Evolutionary conservation across 2,329 filamentous ascomycete genomes (phyloP).

Genomic region (Trichoderma harzianum): DNA sequence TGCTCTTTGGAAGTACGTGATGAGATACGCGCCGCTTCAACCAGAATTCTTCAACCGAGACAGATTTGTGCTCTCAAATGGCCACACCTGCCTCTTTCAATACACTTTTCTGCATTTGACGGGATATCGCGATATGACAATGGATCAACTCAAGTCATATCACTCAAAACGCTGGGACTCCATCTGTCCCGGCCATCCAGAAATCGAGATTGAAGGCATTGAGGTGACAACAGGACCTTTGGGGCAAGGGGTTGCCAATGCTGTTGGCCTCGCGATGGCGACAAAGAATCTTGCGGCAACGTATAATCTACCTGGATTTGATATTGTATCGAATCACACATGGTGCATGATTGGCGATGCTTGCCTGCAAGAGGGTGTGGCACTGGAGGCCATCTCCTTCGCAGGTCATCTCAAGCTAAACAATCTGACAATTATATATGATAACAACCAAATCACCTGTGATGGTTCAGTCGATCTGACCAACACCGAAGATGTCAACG

Average conservation of each 20-base stretch:
- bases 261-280: conserved; percentile 57
- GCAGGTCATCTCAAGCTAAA: conserved; percentile 54
- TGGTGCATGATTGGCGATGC: conserved; percentile 59
- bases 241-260: conserved; percentile 59
- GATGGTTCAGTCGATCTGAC: conserved; percentile 51
- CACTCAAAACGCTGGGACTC: conserved; percentile 40
- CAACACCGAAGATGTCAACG: conserved; percentile 56
- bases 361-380: conserved; percentile 57
- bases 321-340: conserved; percentile 49
- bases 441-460: conserved; percentile 60
- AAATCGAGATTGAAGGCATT: conserved; percentile 55
- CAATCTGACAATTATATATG: conserved; percentile 57
- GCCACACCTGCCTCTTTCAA: conserved; percentile 53
- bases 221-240: conserved; percentile 59
- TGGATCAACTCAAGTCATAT: conserved; percentile 56
- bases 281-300: conserved; percentile 52
- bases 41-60: conserved; percentile 59
- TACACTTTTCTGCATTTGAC: conserved; percentile 52
- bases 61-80: conserved; percentile 61
- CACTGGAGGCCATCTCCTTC: conserved; percentile 53
- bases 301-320: conserved; percentile 49
- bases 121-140: conserved; percentile 53
- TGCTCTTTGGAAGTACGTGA: conserved; percentile 58
- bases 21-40: conserved; percentile 56
- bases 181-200: conserved; percentile 53